These are phyloP conservation scores for Paracoccidioides lutzii DNA, from an alignment of 2,329 filamentous ascomycete species.

Conservation along the genomic window DNA sequence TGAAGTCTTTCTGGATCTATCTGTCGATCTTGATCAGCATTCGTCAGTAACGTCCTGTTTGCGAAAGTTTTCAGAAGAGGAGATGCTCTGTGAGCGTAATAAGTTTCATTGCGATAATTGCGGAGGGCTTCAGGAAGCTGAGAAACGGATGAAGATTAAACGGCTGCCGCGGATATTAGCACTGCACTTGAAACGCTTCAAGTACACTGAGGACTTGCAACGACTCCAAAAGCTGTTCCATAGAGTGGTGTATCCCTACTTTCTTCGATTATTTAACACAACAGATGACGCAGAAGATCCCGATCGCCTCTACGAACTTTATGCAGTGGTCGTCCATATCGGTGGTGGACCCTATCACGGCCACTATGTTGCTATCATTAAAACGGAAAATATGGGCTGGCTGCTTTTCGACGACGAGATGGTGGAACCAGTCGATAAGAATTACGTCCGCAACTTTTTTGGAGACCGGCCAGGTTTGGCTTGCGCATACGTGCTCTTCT, in stretches of 20 bases:
- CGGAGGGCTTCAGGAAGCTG: conserved; percentile 88
- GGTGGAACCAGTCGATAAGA: conserved; percentile 94
- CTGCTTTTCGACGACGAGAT: conserved; percentile 95
- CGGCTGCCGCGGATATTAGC: conserved; percentile 81
- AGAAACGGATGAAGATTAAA: conserved; percentile 99
- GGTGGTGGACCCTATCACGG: conserved; percentile 94
- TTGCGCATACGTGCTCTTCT: conserved; percentile 94
- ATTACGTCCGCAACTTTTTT: conserved; percentile 94
- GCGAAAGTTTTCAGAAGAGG: conserved; percentile 90
- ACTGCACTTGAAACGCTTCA: conserved; percentile 90
- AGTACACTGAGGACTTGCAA: conserved; percentile 92
- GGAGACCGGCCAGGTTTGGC: conserved; percentile 83
- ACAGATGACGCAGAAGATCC: conserved; percentile 90
- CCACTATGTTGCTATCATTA: conserved; percentile 95
- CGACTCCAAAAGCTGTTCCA: conserved; percentile 93
- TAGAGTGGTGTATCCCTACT: conserved; percentile 90
- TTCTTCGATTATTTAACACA: conserved; percentile 92
- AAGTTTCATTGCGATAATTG: conserved; percentile 99
- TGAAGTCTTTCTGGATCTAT: conserved; percentile 89
- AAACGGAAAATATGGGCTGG: conserved; percentile 93
- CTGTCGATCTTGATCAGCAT: conserved; percentile 89
- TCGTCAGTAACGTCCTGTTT: conserved; percentile 93
- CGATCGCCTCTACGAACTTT: conserved; percentile 88
- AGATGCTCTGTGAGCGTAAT: conserved; percentile 96
- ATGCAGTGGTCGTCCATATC: conserved; percentile 94